Base-by-base conservation (phyloP, 148 eudicot species). In the Rhododendron mucronatum region DNA sequence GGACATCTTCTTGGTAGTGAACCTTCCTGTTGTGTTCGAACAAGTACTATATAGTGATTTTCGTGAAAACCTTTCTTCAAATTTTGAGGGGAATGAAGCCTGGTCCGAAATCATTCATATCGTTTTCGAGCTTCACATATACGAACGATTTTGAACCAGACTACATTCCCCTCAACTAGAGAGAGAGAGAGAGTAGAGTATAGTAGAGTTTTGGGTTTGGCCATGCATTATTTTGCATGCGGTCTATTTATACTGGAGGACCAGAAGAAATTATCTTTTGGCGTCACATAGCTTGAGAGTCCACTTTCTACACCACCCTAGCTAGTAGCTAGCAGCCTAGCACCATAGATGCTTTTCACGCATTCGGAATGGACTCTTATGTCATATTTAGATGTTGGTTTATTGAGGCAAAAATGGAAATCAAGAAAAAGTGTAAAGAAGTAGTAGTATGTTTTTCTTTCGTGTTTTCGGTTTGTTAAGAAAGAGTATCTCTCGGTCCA, bases 81-180 rank as follows among this genome's bases (percentile, higher is more conserved):
- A 81, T 50, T 96, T 92, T 95, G 95, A 83, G 95, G 96, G 97
- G 98, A 94, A 95, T 94, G 98, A 95, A 95, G 97, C 95, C 98
- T 95, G 98, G 97, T 95, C 98, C 98, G 96, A 85, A 91, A 91
- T 89, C 95, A 87, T 90, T 85, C 92, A 71, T 21, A 63, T 51
- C 55, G 91, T 87, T 10, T 6, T 30, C 5, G 3, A 77, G 51
- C 59, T 73, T 30, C 48, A 13, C 18, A 69, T 69, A 28, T 39
- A 57, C 48, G 92, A 89, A 92, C 47, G 93, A 88, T 77, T 80
- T 91, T 91, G 96, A 84, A 73, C 94, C 95, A 93, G 91, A 82
- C 96, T 74, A 91, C 93, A 92, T 90, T 88, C 92, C 92, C 93
- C 96, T 93, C 91, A 94, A 94, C 95, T 50, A 67, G 88, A 33